Conservation (phyloP, 2,329 filamentous ascomycete genomes). For the Lasiodiplodia theobromae region DNA sequence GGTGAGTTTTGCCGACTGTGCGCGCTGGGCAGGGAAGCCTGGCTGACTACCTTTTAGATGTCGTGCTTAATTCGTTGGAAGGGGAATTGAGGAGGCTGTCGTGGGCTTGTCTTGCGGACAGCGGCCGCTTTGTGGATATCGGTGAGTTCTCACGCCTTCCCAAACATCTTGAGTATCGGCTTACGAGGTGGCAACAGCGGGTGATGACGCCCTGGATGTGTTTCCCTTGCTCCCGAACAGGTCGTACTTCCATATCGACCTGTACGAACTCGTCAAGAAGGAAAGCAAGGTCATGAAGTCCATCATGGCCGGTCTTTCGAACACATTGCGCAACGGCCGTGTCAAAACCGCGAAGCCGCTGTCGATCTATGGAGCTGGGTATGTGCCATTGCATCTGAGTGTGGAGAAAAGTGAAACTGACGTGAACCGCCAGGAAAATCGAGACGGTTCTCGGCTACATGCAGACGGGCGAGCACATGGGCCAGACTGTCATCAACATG, state of each 20-base stretch:
- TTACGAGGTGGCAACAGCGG: neutral
- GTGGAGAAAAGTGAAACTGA: neutral
- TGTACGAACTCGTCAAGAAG: constrained; percentile 21
- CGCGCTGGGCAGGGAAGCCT: no score
- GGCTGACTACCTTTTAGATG: neutral
- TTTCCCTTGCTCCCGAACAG: constrained; percentile 23
- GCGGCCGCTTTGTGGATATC: constrained; percentile 41
- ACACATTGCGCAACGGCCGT: neutral
- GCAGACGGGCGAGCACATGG: constrained; percentile 30
- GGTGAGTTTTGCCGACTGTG: neutral
- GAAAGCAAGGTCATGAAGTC: neutral
- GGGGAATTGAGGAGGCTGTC: constrained; percentile 37
- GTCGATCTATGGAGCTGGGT: neutral
- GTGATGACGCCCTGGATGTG: constrained; percentile 12
- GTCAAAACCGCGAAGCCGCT: neutral
- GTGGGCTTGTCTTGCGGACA: constrained; percentile 39
- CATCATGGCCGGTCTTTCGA: neutral
- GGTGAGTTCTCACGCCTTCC: constrained; percentile 17
- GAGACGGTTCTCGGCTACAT: constrained; percentile 12
- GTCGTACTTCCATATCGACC: constrained; percentile 20
- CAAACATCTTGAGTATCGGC: neutral
- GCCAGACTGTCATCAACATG: constrained; percentile 33
- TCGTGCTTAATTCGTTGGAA: constrained; percentile 42
- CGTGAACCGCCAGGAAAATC: neutral
- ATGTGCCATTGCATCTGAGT: neutral